Evolutionary conservation across 495 filamentous ascomycete genomes (phyloP), one percentile per base, ranked within the genome.

Genomic region (Penicillium lividum): DNA sequence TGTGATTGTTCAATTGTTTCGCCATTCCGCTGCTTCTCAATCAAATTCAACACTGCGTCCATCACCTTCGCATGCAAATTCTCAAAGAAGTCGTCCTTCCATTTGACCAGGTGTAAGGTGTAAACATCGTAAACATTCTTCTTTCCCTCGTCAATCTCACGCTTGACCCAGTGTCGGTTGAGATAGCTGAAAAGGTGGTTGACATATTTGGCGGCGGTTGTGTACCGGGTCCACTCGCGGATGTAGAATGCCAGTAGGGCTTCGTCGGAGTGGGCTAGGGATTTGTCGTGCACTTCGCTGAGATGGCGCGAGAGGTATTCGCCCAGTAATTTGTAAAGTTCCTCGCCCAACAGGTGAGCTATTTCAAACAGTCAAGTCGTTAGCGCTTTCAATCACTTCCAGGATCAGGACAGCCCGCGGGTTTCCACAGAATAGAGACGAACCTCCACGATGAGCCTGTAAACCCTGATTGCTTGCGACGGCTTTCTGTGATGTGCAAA

Each of bases 121-220:
- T 99, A 98, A 47, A 99, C 92, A 73, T 99, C 94, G 74, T 93
- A 97, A 6, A 97, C 88, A 64, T 93, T 89, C 80, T 99, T 99
- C 73, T 99, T 99, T 27, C 95, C 95, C 71, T 99, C 94, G 62
- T 99, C 94, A 73, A 99, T 96, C 77, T 99, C 94, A 25, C 94
- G 84, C 80, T 96, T 98, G 16, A 99, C 95, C 94, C 94, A 99
- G 74, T 99, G 94, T 44, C 94, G 84, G 68, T 98, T 99, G 18
- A 99, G 89, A 70, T 99, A 99, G 42, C 87, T 82, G 82, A 99
- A 99, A 3, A 98, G 76, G 72, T 99, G 94, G 75, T 98, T 95
- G 71, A 95, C 91, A 78, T 94, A 98, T 73, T 93, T 94, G 40
- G 92, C 94, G 5, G 92, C 94, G 9, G 88, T 89, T 0, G 94